A percentile compares a stretch with the other conserved stretches of the same genome.
Conservation (phyloP, 257 asterid species). For the Phtheirospermum japonicum region DNA sequence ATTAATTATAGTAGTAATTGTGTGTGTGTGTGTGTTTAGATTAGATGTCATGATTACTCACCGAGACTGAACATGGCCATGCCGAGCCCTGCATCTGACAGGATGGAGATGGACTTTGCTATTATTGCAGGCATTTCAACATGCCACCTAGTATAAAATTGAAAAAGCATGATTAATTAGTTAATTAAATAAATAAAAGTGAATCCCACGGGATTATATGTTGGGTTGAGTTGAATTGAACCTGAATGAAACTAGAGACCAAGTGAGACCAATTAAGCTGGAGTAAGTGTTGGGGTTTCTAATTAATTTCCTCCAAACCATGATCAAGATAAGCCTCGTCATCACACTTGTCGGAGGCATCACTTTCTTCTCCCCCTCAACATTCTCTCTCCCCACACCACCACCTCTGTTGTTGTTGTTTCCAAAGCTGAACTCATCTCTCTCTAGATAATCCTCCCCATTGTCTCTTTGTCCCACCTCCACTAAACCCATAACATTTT, state of each 20-base stretch:
- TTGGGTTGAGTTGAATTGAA: no score
- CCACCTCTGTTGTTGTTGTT: no score
- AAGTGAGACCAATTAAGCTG: constrained; percentile 72
- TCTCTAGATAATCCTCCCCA: constrained; percentile 50
- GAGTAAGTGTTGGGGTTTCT: constrained; percentile 97
- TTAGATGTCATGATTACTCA: constrained; percentile 33
- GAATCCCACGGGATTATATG: no score
- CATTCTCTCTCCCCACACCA: constrained; percentile 46
- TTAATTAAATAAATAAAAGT: no score
- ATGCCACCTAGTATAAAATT: constrained; percentile 60
- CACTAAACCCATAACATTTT: constrained; percentile 13
- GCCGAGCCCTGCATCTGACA: constrained; percentile 99
- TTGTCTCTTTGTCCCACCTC: constrained; percentile 53
- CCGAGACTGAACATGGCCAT: constrained; percentile 99
- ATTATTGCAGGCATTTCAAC: constrained; percentile 89
- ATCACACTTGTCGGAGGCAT: constrained; percentile 97
- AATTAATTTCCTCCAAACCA: constrained; percentile 98
- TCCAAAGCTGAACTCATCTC: constrained; percentile 63
- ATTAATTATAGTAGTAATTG: no score
- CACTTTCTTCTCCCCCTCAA: constrained; percentile 44
- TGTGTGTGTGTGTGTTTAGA: no score
- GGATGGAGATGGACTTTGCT: constrained; percentile 84
- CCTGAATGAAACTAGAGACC: constrained; percentile 96
- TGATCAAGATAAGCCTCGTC: constrained; percentile 91
- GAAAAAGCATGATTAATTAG: no score